Evolutionary conservation across 192 early-diverging fungal genomes (phyloP), one percentile per base, ranked within the genome.

Genomic region (Allomyces javanicus): DNA sequence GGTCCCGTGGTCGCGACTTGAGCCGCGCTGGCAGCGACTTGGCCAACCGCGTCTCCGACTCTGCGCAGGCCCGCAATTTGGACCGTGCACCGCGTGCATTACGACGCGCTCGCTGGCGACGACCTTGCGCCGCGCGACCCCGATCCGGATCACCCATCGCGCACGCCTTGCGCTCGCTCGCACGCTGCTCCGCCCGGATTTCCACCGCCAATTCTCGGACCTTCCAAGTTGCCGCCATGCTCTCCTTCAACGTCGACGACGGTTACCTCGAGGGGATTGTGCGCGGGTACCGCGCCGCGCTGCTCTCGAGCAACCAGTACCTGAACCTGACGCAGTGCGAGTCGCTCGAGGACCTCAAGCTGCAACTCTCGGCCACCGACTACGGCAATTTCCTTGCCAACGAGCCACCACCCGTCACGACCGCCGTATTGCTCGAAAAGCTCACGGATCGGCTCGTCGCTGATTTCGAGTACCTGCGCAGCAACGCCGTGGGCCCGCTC

Each of bases 271-370:
- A 99, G 75, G 96, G 85, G 43, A 87, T 99, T 64, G 85, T 96
- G 63, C 87, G 96, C 66, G 96, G 96, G 21, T 96, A 89, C 83
- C 87, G 89, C 69, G 81, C 84, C 67, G 92, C 87, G 40, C 85
- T 99, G 67, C 78, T 97, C 64, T 87, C 78, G 33, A 72, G 76
- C 44, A 77, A 78, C 44, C 84, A 92, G 65, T 99, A 99, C 79
- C 75, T 88, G 63, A 99, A 97, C 83, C 77, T 99, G 66, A 88
- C 92, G 21, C 96, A 97, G 72, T 96, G 96, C 82, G 94, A 97
- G 75, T 95, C 91, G 21, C 83, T 99, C 62, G 96, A 97, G 71
- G 96, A 97, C 77, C 77, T 99, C 61, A 93, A 92, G 74, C 80
- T 97, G 61, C 96, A 99, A 73, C 78, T 99, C 44, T 79, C 87